Conservation (phyloP, 257 asterid species). For the Lavandula angustifolia region DNA sequence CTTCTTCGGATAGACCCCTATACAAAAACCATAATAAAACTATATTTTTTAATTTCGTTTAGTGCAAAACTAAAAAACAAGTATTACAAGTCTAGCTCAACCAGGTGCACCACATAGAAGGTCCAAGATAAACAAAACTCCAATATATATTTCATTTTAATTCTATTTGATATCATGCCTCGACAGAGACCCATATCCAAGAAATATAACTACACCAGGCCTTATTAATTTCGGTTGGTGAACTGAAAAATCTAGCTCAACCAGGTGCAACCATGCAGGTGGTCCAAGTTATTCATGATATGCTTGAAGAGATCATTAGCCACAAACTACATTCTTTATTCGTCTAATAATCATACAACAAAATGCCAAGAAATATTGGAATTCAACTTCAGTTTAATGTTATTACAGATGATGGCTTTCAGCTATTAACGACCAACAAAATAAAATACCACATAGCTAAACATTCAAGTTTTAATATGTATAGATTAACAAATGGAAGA, state of each 20-base stretch:
- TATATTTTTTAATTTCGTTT: too few species aligned
- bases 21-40: too few species aligned
- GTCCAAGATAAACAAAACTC: not conserved
- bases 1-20: too few species aligned
- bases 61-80: too few species aligned
- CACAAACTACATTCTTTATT: conserved; percentile 1
- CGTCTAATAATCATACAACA: not conserved
- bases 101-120: too few species aligned
- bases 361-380: not conserved
- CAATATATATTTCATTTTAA: not conserved
- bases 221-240: not conserved
- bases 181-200: not conserved
- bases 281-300: not conserved
- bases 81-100: too few species aligned
- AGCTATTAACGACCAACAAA: not conserved
- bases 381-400: too few species aligned
- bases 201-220: not conserved
- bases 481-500: not conserved
- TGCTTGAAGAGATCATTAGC: conserved; percentile 7
- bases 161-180: not conserved
- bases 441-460: not conserved
- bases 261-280: not conserved
- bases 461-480: not conserved
- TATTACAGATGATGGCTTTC: conserved; percentile 6
- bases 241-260: conserved; percentile 5